phyloP scores from a whole-genome alignment of 345 rosid genomes.

The Populus tremula region DNA sequence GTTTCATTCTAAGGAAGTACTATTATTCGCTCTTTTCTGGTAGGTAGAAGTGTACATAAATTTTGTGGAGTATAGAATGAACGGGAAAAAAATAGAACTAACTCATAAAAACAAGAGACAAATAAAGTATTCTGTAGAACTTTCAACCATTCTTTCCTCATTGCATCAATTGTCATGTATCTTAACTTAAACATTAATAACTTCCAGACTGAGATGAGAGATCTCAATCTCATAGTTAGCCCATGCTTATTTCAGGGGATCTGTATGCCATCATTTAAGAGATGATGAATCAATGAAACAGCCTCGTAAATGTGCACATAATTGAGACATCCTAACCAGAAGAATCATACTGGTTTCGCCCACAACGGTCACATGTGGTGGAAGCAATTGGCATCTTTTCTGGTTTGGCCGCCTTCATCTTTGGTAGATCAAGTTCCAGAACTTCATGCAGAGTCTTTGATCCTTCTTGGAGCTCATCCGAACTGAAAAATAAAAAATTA shows the following conservation, averaged over 20 bases:
- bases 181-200: background rate
- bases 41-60: no score
- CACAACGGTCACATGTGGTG: slow-evolving; percentile 70
- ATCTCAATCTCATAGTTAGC: background rate
- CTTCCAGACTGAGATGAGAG: background rate
- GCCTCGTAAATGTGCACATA: background rate
- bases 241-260: background rate
- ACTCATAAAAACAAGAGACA: background rate
- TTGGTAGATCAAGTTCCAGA: slow-evolving; percentile 65
- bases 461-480: slow-evolving; percentile 71
- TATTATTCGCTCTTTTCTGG: no score
- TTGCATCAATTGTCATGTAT: background rate
- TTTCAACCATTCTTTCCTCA: background rate
- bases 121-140: no score
- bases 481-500: slow-evolving; percentile 38
- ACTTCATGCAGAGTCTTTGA: slow-evolving; percentile 67
- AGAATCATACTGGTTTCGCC: slow-evolving; percentile 48
- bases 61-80: no score
- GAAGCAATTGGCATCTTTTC: slow-evolving; percentile 35
- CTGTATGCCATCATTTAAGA: background rate
- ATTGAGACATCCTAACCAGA: background rate
- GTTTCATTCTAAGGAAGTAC: no score
- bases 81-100: no score
- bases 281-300: background rate
- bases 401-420: slow-evolving; percentile 47